Evolutionary conservation across 805 yeast genomes (phyloP).

Genomic region (Zygoascus bituminiphila): DNA sequence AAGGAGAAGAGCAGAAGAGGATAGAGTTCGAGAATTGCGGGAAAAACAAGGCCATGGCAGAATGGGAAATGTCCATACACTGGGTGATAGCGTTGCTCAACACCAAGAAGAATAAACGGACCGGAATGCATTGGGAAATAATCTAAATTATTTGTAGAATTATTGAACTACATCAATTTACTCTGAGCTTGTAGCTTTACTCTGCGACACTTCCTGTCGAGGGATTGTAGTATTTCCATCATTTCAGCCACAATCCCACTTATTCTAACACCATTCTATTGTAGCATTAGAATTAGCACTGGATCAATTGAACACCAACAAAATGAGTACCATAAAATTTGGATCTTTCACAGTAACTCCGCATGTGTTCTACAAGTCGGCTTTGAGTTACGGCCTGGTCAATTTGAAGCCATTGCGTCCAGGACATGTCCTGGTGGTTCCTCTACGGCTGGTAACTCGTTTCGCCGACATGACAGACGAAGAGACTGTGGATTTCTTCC

Average conservation of each 20-base stretch:
- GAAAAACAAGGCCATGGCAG: not conserved
- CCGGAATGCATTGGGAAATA: too few species aligned
- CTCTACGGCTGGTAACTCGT: slow-evolving; percentile 58
- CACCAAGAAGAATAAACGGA: too few species aligned
- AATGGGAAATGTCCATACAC: not conserved
- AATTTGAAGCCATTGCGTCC: slow-evolving; percentile 88
- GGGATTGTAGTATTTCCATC: too few species aligned
- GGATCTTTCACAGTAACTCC: slow-evolving; percentile 27
- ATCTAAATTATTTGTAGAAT: too few species aligned
- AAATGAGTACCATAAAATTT: slow-evolving; percentile 14
- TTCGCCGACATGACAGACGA: slow-evolving; percentile 62
- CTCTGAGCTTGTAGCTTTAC: too few species aligned
- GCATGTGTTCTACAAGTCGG: slow-evolving; percentile 43
- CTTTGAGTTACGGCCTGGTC: slow-evolving; percentile 73
- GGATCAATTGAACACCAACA: too few species aligned
- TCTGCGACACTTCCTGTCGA: too few species aligned
- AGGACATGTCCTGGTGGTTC: slow-evolving; percentile 89
- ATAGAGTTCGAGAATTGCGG: not conserved
- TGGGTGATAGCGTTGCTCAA: too few species aligned
- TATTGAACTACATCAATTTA: too few species aligned
- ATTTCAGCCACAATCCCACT: too few species aligned
- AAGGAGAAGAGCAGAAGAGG: slow-evolving; percentile 1
- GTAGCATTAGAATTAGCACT: too few species aligned
- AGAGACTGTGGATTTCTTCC: slow-evolving; percentile 69
- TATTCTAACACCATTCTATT: too few species aligned